phyloP scores from a whole-genome alignment of 441 rosid species.

The Arabidopsis lyrata region DNA sequence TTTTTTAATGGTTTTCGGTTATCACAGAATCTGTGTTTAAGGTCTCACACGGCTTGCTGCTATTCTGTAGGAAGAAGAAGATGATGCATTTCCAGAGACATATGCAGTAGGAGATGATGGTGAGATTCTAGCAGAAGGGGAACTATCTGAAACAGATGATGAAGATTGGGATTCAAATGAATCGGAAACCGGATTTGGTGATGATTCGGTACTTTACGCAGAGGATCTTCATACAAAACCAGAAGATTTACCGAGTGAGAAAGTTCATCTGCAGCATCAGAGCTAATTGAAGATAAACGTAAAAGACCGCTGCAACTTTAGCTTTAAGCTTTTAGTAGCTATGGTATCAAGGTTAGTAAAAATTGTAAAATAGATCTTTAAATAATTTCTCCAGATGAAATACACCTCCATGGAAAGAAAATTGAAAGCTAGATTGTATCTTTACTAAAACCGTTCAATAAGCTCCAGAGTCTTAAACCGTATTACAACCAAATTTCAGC shows the following conservation, averaged over 20 bases:
- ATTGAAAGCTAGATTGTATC: not conserved
- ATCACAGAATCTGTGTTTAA: constrained; percentile 13
- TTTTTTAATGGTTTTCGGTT: constrained; percentile 1
- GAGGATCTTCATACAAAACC: constrained; percentile 20
- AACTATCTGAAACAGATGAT: constrained; percentile 39
- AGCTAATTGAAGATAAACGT: not conserved
- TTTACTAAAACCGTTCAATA: constrained; percentile 12
- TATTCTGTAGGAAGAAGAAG: constrained; percentile 59
- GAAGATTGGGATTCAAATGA: constrained; percentile 39
- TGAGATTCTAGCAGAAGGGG: constrained; percentile 41
- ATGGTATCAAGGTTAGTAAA: not conserved
- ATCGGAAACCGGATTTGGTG: constrained; percentile 45
- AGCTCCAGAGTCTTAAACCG: constrained; percentile 20
- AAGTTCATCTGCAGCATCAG: not conserved
- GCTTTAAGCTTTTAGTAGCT: constrained; percentile 1
- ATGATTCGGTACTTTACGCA: not conserved
- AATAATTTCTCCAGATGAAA: not conserved
- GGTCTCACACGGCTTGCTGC: constrained; percentile 25
- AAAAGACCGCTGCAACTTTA: not conserved
- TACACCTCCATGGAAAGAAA: not conserved
- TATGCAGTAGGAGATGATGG: constrained; percentile 47
- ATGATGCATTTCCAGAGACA: constrained; percentile 56
- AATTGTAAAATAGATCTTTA: not conserved
- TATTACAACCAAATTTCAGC: constrained; percentile 24
- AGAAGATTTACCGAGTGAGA: constrained; percentile 16